phyloP scores from a whole-genome alignment of 306 rosid genomes.

The Fagus sylvatica region DNA sequence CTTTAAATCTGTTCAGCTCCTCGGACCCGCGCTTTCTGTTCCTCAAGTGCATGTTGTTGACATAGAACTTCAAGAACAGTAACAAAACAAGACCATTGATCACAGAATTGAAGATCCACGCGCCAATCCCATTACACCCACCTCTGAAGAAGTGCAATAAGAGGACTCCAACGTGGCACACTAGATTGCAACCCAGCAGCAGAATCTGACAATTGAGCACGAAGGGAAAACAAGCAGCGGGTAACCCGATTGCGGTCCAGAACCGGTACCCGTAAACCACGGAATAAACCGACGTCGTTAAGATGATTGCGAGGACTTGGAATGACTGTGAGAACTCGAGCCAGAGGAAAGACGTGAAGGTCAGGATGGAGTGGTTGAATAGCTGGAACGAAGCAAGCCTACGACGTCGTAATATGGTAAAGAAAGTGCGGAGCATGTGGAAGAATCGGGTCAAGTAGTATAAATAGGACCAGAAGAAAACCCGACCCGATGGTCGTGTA shows the following conservation, averaged over 20 bases:
- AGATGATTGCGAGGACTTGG: constrained; percentile 76
- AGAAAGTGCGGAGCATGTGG: constrained; percentile 68
- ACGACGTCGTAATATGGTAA: constrained; percentile 58
- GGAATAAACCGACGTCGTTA: constrained; percentile 56
- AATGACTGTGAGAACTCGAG: constrained; percentile 84
- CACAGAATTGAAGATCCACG: constrained; percentile 74
- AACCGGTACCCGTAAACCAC: constrained; percentile 67
- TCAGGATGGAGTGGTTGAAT: constrained; percentile 66
- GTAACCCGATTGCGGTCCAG: constrained; percentile 68
- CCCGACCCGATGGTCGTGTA: constrained; percentile 85
- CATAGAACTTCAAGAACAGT: constrained; percentile 60
- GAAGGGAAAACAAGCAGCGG: constrained; percentile 55
- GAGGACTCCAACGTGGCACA: constrained; percentile 72
- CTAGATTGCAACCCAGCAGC: constrained; percentile 62
- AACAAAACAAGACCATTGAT: constrained; percentile 56
- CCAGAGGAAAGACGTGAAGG: constrained; percentile 70
- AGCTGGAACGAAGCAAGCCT: constrained; percentile 53
- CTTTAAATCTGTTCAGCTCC: not conserved
- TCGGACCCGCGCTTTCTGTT: not conserved
- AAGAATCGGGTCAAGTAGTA: constrained; percentile 71
- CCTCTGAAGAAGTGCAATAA: constrained; percentile 64
- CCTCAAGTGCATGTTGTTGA: constrained; percentile 44
- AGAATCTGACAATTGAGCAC: constrained; percentile 62
- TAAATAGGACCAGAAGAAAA: constrained; percentile 93
- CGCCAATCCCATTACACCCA: constrained; percentile 87